Evolutionary conservation across 305 asterid species (phyloP).

Genomic region (Solanum hybrid): DNA sequence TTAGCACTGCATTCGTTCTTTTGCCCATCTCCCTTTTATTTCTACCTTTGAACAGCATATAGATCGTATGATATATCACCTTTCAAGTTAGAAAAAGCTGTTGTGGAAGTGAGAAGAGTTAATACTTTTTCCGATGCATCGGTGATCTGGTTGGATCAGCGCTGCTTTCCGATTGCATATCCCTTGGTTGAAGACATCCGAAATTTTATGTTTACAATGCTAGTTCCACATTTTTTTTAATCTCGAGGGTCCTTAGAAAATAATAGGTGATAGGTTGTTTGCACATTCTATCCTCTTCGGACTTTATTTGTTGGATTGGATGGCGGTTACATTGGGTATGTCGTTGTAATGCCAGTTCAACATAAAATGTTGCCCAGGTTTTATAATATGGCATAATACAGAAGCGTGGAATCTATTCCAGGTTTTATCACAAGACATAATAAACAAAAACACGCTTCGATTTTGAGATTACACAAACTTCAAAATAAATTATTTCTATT

Average conservation of each 20-base stretch:
- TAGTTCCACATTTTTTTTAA: background rate
- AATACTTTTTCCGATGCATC: background rate
- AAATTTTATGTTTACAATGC: background rate
- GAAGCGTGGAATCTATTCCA: background rate
- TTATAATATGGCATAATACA: background rate
- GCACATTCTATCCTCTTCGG: background rate
- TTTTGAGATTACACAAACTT: background rate
- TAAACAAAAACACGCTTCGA: background rate
- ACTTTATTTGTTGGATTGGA: background rate
- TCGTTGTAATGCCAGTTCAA: background rate
- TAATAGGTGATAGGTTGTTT: background rate
- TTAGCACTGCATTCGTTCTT: background rate
- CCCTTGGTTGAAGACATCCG: too few species aligned
- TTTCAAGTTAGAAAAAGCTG: background rate
- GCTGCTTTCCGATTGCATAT: background rate
- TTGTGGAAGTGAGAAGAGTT: background rate
- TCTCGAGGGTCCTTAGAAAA: background rate
- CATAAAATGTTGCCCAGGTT: background rate
- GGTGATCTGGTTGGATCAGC: background rate
- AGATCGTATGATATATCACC: fast-evolving
- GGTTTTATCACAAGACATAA: background rate
- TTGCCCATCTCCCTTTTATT: background rate
- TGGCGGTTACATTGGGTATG: background rate
- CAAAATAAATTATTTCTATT: fast-evolving
- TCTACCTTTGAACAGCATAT: background rate